A percentile compares a stretch with the other conserved stretches of the same genome.
These are phyloP conservation scores for Fusarium sp. DNA, from an alignment of 2,329 filamentous ascomycete species.

Conservation along the genomic window DNA sequence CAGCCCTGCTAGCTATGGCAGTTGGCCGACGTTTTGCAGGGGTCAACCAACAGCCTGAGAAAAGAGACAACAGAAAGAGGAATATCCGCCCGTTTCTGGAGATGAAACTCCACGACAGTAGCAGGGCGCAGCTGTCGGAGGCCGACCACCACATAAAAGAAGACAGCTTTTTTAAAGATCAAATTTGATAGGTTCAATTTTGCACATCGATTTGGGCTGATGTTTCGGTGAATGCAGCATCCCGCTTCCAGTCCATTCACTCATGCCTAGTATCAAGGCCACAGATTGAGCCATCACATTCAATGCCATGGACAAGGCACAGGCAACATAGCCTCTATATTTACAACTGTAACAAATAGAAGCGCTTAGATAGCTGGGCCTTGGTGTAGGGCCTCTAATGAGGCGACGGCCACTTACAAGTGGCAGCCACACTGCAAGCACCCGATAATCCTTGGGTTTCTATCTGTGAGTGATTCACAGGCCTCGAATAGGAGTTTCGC, in stretches of 20 bases:
- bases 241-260: not conserved
- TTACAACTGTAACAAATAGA: not conserved
- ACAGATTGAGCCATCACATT: not conserved
- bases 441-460: not conserved
- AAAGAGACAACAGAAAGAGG: not conserved
- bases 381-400: not conserved
- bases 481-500: not conserved
- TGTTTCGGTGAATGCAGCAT: not conserved
- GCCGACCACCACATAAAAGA: not conserved
- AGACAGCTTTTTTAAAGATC: no score
- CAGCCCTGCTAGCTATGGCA: not conserved
- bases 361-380: not conserved
- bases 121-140: conserved; percentile 5
- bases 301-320: not conserved
- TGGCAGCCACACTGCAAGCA: conserved; percentile 1
- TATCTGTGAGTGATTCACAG: not conserved
- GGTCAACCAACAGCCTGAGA: not conserved
- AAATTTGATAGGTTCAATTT: not conserved
- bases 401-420: not conserved
- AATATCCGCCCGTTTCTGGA: not conserved
- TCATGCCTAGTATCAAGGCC: not conserved
- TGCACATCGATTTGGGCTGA: accelerated
- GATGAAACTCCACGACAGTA: not conserved
- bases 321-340: not conserved
- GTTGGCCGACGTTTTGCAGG: not conserved